Evolutionary conservation across 2,329 filamentous ascomycete species (phyloP).

Genomic region (Ophiocordyceps camponoti-floridani): DNA sequence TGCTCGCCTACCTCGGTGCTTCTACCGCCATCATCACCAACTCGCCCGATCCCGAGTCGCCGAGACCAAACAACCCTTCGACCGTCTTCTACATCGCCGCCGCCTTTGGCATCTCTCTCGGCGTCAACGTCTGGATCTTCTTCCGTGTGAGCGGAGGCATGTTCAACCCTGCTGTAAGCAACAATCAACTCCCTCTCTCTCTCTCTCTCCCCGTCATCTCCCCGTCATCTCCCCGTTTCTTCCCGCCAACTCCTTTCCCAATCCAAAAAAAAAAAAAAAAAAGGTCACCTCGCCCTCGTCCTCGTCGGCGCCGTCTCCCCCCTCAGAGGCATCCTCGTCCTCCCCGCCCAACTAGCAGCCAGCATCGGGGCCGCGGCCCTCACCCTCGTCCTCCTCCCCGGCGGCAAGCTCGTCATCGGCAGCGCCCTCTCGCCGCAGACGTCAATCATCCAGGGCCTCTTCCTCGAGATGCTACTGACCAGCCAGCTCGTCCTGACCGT

Average conservation of each 20-base stretch:
- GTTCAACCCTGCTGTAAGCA: constrained; percentile 31
- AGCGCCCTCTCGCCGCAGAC: constrained; percentile 36
- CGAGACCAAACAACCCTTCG: constrained; percentile 10
- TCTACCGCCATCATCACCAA: constrained; percentile 18
- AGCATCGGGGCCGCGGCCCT: constrained; percentile 41
- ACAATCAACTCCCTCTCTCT: too few relatives aligned
- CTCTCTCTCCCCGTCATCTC: too few relatives aligned
- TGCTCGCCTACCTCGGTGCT: constrained; percentile 22
- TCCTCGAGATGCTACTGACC: constrained; percentile 50
- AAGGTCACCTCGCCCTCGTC: constrained; percentile 38
- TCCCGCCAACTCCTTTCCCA: too few relatives aligned
- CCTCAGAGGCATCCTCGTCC: constrained; percentile 29
- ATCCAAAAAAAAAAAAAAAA: too few relatives aligned
- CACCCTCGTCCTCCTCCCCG: constrained; percentile 39
- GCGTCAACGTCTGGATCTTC: constrained; percentile 38
- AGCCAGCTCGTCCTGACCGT: constrained; percentile 45
- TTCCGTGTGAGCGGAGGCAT: constrained; percentile 33
- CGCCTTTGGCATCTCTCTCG: constrained; percentile 29
- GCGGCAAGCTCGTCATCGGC: constrained; percentile 30
- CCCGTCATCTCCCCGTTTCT: too few relatives aligned
- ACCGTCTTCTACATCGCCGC: constrained; percentile 30
- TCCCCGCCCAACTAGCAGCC: constrained; percentile 38
- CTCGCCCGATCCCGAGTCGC: constrained; percentile 9
- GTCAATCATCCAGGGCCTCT: constrained; percentile 38
- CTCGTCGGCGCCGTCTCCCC: constrained; percentile 38